Base-by-base conservation (phyloP, 2,329 filamentous ascomycete species). In the Ophiostoma ulmi region DNA sequence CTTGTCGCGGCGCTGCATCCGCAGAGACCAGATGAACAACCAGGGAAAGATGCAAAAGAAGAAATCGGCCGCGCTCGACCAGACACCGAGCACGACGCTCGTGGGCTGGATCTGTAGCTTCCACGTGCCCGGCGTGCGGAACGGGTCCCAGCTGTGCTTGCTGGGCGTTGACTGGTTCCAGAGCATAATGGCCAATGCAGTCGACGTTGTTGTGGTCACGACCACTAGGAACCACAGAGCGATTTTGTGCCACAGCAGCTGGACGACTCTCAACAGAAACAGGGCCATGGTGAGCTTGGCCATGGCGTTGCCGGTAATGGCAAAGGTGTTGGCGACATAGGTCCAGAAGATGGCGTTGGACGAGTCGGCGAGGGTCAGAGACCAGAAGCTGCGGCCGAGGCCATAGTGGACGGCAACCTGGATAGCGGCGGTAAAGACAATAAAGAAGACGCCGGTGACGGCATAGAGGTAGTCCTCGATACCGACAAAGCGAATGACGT, bases 1-100 rank as follows among this genome's bases (percentile, higher is more conserved):
- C 75, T 82, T 83, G 61, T 84, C 81, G 20, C 80, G 77, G n/a
- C 75, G 78, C 17, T 80, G 79, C 80, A 83, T 83, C 41, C 81
- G 79, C 8, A 83, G 72, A 0, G 78, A 77, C 80, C 81, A 82
- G 31, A 83, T 78, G 8, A 83, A 77, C 1, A 81, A 76, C 81
- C 82, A 83, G 0, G 82, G 82, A 5, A 83, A 80, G 0, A 77
- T 70, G 65, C 80, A 80, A 7, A 79, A 81, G 68, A 79, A 79
- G 67, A 82, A 80, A 71, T 82, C 80, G 66, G 77, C 78, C 22
- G 74, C 74, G 68, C 78, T 80, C 14, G 79, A 80, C 79, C 78
- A 80, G 1, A 77, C 78, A 70, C 79, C 79, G 8, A 81, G 75
- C 14, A 77, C 77, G 20, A 80, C 78, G 68, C 77, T 79, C 75